Percentiles rank a stretch among this genome's conserved stretches.
Conservation (phyloP, 306 rosid species). For the Coriaria nepalensis region DNA sequence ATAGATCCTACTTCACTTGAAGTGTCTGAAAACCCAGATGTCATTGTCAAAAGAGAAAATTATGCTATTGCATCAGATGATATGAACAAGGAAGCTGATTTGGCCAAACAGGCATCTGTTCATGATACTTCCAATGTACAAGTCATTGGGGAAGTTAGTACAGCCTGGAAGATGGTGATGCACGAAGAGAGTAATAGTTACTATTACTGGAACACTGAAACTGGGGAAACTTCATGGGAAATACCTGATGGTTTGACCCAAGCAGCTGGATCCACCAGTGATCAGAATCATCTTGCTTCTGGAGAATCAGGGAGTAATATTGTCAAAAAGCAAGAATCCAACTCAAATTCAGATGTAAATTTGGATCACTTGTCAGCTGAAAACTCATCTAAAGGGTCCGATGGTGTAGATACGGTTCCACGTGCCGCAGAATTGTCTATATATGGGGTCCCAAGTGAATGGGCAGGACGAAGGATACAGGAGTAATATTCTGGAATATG, state of each 20-base stretch:
- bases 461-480: slow-evolving; percentile 24
- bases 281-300: slow-evolving; percentile 15
- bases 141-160: slow-evolving; percentile 37
- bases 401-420: slow-evolving; percentile 14
- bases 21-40: slow-evolving; percentile 18
- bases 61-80: slow-evolving; percentile 15
- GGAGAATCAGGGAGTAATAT: slow-evolving; percentile 23
- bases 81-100: slow-evolving; percentile 26
- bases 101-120: slow-evolving; percentile 24
- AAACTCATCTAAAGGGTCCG: slow-evolving; percentile 18
- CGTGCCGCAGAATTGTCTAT: slow-evolving; percentile 18
- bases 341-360: slow-evolving; percentile 17
- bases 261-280: slow-evolving; percentile 32
- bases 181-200: slow-evolving; percentile 77
- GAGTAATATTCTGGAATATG: slow-evolving; percentile 13
- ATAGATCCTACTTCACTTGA: slow-evolving; percentile 22
- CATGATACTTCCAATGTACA: slow-evolving; percentile 28
- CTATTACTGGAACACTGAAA: slow-evolving; percentile 86
- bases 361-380: slow-evolving; percentile 23
- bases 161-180: slow-evolving; percentile 87
- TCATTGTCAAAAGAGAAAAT: slow-evolving; percentile 27
- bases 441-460: slow-evolving; percentile 32
- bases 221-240: slow-evolving; percentile 98
- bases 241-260: slow-evolving; percentile 56
- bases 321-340: slow-evolving; percentile 20